Base-by-base conservation (phyloP, 148 eudicot species). In the Camellia lanceoleosa region DNA sequence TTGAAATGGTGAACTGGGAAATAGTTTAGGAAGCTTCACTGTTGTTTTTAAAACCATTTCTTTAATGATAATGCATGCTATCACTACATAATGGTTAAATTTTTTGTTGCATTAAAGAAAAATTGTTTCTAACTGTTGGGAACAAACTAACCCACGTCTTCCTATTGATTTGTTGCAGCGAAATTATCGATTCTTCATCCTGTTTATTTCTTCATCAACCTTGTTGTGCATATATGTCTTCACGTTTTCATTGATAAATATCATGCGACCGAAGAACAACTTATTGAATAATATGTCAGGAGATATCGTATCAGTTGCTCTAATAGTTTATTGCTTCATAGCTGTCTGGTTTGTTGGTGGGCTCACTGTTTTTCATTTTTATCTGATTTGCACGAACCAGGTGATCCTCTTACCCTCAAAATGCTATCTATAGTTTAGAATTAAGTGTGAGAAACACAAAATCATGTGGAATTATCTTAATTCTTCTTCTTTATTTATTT, bases 291-390 rank as follows among this genome's bases (percentile, higher is more conserved):
- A 88, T 52, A 87, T 94, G 82, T 74, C 88, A 64, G 63, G 56
- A n/a, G 91, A 89, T 73, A 18, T 86, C n/a, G 67, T 87, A 68
- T 91, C 98, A 51, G 94, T 88, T 73, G 30, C 89, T 76, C 93
- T 94, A 55, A 89, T 88, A 7, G 82, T 86, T 20, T 94, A 92
- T 78, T 88, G 92, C 86, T 94, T 94, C 74, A 80, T 94, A 56
- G 82, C 88, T 12, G 85, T 92, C 55, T 94, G 97, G 98, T 94
- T 94, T 74, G 93, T 94, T 1, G 98, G 98, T 3, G 98, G 98
- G 12, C 91, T 94, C 44, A 82, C 94, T 5, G 84, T 89, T 77
- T 94, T 94, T 79, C 98, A 92, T 80, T 78, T 92, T 70, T 94
- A 91, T 78, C 85, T 94, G 41, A 92, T 92, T 71, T 83, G 88